These are phyloP conservation scores for Huiozyma sinensis DNA, from an alignment of 805 yeast genomes.

Conservation along the genomic window DNA sequence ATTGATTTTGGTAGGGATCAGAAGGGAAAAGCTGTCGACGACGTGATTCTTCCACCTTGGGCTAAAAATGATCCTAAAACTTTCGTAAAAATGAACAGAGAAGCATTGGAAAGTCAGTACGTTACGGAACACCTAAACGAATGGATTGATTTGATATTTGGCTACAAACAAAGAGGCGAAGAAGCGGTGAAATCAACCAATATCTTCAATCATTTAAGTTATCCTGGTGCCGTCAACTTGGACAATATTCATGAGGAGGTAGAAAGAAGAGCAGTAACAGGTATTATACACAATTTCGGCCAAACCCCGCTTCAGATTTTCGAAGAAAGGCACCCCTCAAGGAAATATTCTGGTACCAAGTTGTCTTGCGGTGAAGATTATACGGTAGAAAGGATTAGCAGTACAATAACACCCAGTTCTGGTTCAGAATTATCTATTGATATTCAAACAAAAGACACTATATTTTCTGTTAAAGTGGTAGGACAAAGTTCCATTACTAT, in stretches of 20 bases:
- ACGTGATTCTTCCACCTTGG: slow-evolving; percentile 77
- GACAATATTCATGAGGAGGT: slow-evolving; percentile 63
- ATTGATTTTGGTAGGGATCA: slow-evolving; percentile 67
- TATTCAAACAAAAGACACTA: not conserved
- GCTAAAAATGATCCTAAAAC: slow-evolving; percentile 65
- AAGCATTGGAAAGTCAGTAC: slow-evolving; percentile 73
- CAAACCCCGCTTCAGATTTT: slow-evolving; percentile 78
- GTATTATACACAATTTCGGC: slow-evolving; percentile 85
- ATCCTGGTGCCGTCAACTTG: slow-evolving; percentile 72
- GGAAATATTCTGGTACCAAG: slow-evolving; percentile 6
- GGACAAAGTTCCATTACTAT: not conserved
- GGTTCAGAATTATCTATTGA: slow-evolving; percentile 6
- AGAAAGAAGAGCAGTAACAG: slow-evolving; percentile 67
- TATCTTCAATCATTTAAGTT: slow-evolving; percentile 76
- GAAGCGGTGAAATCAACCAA: slow-evolving; percentile 58
- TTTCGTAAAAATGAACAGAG: slow-evolving; percentile 65
- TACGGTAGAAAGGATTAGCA: not conserved
- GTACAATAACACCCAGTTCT: too few species aligned
- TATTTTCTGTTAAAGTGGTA: slow-evolving; percentile 3
- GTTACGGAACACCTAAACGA: slow-evolving; percentile 66
- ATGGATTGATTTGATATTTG: slow-evolving; percentile 84
- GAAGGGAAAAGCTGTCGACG: slow-evolving; percentile 41
- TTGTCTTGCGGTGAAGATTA: not conserved
- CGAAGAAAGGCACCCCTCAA: slow-evolving; percentile 50
- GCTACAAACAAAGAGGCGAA: slow-evolving; percentile 64